Evolutionary conservation across 768 basidiomycete genomes (phyloP), one percentile per base, ranked within the genome.

Genomic region (Nevesoporus exiguus): DNA sequence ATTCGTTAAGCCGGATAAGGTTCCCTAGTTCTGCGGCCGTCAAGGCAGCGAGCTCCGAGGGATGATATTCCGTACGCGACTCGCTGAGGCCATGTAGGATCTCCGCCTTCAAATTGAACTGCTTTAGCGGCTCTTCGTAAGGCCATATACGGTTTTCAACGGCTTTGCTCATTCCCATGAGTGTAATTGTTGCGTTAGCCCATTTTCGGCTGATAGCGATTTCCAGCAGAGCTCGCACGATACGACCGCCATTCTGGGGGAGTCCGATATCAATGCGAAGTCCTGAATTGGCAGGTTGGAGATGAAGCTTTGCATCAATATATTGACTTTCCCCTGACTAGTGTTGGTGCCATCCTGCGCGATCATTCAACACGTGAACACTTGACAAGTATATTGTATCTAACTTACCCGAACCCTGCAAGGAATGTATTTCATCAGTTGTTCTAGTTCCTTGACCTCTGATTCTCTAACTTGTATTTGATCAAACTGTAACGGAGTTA

Each of bases 221-320:
- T 67, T 99, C 97, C 15, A 98, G 80, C 1, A 99, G 76, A 40
- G 94, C 92, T n/a, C 97, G 85, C 50, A 92, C 79, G 59, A 99
- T 98, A 56, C 97, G 89, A 17, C 89, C 94, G 15, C 87, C 90
- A 63, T 98, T 99, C 66, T 98, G 95, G 22, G 94, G 65, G 84
- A 88, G 66, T 99, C 97, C 1, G 97, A 98, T 7, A 98, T 87
- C 54, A 99, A 76, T 9, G 97, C 97, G 63, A 97, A 99, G 71
- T 99, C 97, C 56, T 97, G 89, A 14, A 97, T 75, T n/a, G 76
- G 74, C 41, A 82, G 78, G 43, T 80, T 74, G 34, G 93, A 97
- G 58, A 99, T 93, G 69, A 82, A 90, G 1, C 83, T 88, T 72
- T 99, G 97, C 21, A 99, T 76, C 17, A 98, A 79, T 56, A 98